Base-by-base conservation (phyloP, 352 stramenopile genomes). In the Phytophthora agathidicida region DNA sequence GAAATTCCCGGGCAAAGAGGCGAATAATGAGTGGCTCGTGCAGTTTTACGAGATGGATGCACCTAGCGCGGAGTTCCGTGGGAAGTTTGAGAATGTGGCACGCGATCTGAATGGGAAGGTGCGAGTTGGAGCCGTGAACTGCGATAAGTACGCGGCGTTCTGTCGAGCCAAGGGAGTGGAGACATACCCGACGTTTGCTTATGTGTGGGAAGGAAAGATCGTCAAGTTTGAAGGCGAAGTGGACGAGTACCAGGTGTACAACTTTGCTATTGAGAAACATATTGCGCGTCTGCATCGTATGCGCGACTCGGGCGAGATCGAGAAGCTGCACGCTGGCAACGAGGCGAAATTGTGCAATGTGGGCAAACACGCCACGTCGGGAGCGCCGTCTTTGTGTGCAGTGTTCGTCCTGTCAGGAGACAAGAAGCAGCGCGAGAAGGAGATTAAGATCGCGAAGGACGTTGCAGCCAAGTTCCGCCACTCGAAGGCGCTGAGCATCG, bases 221-320 rank as follows among this genome's bases (percentile, higher is more conserved):
- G 71, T 41, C 22, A 54, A 62, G 35, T 91, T 75, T 43, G 70
- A 89, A 2, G 85, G 84, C n/a, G 75, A 86, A 3, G 27, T 91
- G 46, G 83, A 91, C 56, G 85, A 94, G 60, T 93, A 90, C 50
- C 47, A 67, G 14, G 80, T 94, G 39, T 93, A 92, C 62, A 92
- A 91, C 31, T 94, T 94, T 68, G 85, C 85, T 1, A 79, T 93
- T 49, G 81, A 93, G 44, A 89, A 89, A 36, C 83, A 94, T 62
- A 86, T 89, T 35, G 82, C 64, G 13, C 76, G 79, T 10, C 59
- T 93, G 19, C 73, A 88, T 45, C 79, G 71, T 26, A 78, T 88
- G 77, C 85, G 85, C 46, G 73, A 79, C 2, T 65, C 68, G 3
- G 84, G 82, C 7, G 80, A 86, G 38, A 60, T 94, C 32, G 85